phyloP scores from a whole-genome alignment of 352 stramenopile species.

The Phytophthora foliorum region DNA sequence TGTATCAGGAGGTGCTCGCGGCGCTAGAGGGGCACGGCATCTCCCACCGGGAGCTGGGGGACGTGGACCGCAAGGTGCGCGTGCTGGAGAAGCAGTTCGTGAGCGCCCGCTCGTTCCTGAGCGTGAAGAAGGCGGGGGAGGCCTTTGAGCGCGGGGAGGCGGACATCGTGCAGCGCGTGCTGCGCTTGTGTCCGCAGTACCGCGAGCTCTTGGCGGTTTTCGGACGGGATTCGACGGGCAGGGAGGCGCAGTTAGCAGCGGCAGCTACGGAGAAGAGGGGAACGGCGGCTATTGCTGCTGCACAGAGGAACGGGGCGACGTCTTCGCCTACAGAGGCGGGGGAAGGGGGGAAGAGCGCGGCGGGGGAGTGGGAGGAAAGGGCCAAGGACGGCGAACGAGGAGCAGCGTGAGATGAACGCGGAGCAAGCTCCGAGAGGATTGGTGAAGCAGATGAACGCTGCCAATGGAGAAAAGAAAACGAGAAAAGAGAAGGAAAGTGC shows the following conservation, averaged over 20 bases:
- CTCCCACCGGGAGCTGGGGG: conserved; percentile 11
- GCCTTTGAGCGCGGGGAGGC: conserved; percentile 31
- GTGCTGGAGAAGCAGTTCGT: conserved; percentile 31
- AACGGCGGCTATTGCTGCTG: background rate
- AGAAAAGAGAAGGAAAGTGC: background rate
- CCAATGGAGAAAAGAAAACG: background rate
- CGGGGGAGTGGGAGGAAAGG: conserved; percentile 29
- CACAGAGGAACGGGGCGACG: conserved; percentile 4
- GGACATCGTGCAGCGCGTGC: conserved; percentile 16
- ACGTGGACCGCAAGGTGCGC: conserved; percentile 29
- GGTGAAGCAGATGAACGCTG: background rate
- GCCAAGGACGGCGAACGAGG: background rate
- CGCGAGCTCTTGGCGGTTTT: conserved; percentile 37
- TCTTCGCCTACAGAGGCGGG: background rate
- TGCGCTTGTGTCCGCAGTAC: conserved; percentile 43
- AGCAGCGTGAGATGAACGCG: background rate
- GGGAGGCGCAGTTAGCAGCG: background rate
- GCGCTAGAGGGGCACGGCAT: conserved; percentile 29
- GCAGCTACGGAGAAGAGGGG: no score
- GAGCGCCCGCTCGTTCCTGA: conserved; percentile 26
- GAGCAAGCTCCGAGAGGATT: background rate
- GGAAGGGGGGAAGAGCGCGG: background rate
- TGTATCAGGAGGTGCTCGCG: conserved; percentile 30
- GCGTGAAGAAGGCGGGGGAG: conserved; percentile 23
- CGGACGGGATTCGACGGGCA: background rate